A percentile compares a stretch with the other conserved stretches of the same genome.
These are phyloP conservation scores for Rhizopogon sp. DNA, from an alignment of 768 basidiomycete genomes.

Conservation along the genomic window DNA sequence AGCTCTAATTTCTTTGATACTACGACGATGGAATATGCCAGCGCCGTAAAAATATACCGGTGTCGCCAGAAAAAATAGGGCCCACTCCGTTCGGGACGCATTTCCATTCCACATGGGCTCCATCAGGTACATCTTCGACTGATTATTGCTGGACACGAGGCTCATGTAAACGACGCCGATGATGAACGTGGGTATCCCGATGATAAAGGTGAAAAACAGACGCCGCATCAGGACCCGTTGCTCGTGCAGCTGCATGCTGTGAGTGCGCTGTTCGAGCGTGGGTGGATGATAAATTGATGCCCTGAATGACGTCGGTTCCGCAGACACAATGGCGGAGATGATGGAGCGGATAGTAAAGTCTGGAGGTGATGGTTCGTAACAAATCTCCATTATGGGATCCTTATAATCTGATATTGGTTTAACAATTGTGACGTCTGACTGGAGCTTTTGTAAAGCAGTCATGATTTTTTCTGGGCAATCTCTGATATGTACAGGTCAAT, in stretches of 20 bases:
- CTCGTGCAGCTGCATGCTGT: no score
- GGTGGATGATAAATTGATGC: no score
- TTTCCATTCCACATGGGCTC: constrained; percentile 61
- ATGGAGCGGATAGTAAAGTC: no score
- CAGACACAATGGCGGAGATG: no score
- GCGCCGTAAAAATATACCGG: constrained; percentile 70
- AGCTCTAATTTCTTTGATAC: constrained; percentile 48
- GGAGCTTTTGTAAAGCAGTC: constrained; percentile 32
- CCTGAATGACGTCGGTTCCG: no score
- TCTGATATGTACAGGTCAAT: constrained; percentile 23
- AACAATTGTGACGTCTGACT: constrained; percentile 30
- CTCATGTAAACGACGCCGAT: constrained; percentile 76
- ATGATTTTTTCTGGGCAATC: constrained; percentile 52
- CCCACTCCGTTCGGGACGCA: constrained; percentile 54
- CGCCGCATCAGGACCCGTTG: constrained; percentile 39
- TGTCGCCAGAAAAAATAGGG: constrained; percentile 61
- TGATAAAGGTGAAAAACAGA: constrained; percentile 50
- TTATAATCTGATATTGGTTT: constrained; percentile 35
- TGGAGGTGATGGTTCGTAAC: constrained; percentile 45
- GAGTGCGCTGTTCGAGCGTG: no score
- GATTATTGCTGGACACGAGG: constrained; percentile 45
- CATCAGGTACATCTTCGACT: constrained; percentile 47
- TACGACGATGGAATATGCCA: constrained; percentile 49
- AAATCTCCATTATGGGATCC: constrained; percentile 42
- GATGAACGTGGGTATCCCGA: constrained; percentile 77